phyloP scores from a whole-genome alignment of 805 yeast genomes.

The Barnettozyma wickerhamii region DNA sequence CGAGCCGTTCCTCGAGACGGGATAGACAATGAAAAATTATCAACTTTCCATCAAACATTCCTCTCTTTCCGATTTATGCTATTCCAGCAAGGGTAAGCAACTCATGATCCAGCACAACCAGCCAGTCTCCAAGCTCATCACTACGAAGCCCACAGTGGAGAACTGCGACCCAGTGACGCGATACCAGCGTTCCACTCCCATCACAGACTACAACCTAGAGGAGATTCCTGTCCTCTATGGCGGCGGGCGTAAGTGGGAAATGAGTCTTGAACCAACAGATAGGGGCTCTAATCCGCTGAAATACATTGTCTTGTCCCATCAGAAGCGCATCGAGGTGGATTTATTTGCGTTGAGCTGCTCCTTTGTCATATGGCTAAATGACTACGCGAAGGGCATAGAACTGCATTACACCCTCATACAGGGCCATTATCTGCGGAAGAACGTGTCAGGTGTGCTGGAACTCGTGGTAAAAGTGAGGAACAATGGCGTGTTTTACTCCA shows the following conservation, averaged over 20 bases:
- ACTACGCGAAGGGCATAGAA: constrained; percentile 32
- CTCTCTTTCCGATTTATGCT: background rate
- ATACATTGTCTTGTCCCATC: constrained; percentile 13
- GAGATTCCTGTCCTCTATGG: constrained; percentile 34
- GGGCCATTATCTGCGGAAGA: constrained; percentile 19
- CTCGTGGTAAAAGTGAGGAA: constrained; percentile 15
- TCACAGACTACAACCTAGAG: constrained; percentile 13
- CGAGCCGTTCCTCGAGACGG: background rate
- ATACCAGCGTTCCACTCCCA: constrained; percentile 17
- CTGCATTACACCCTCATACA: constrained; percentile 28
- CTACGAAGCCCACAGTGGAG: constrained; percentile 32
- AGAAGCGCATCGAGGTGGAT: constrained; percentile 25
- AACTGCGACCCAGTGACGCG: constrained; percentile 24
- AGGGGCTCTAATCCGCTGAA: constrained; percentile 6
- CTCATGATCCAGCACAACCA: background rate
- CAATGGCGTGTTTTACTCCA: constrained; percentile 12
- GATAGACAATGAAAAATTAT: background rate
- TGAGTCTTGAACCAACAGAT: constrained; percentile 9
- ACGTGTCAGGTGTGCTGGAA: constrained; percentile 2
- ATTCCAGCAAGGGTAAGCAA: too few species aligned
- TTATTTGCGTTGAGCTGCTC: constrained; percentile 34
- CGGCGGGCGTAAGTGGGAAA: constrained; percentile 36
- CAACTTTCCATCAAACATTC: background rate
- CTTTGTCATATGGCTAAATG: constrained; percentile 36
- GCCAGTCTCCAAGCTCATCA: constrained; percentile 5